A percentile compares a stretch with the other conserved stretches of the same genome.
phyloP scores from a whole-genome alignment of 2,329 filamentous ascomycete species.

The Botrytis cinerea region DNA sequence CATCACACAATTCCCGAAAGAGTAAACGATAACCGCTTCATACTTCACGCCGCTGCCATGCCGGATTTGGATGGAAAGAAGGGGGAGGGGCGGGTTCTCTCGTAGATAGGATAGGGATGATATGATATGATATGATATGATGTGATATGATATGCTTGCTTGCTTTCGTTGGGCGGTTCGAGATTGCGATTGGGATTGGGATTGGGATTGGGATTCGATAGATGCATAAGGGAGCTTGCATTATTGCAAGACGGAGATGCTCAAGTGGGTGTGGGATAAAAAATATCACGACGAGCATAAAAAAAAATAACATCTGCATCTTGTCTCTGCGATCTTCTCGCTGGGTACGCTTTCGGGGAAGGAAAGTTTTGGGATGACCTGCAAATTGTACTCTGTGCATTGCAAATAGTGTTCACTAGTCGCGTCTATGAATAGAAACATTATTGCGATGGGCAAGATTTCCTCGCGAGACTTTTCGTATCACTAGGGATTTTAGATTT shows the following conservation, averaged over 20 bases:
- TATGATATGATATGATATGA: no score
- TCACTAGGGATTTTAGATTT: not conserved
- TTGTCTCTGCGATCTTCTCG: not conserved
- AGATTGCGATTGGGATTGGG: not conserved
- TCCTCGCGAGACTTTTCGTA: not conserved
- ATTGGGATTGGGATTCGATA: not conserved
- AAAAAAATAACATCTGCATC: not conserved
- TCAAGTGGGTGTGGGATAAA: no score
- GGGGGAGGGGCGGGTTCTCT: not conserved
- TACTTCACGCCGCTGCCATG: not conserved
- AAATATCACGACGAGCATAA: not conserved
- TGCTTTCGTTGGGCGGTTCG: not conserved
- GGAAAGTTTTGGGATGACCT: no score
- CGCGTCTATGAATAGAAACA: conserved; percentile 9
- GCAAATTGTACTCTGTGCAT: no score
- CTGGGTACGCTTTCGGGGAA: not conserved
- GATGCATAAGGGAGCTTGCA: not conserved
- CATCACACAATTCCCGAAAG: not conserved
- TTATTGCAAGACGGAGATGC: not conserved
- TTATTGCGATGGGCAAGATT: not conserved
- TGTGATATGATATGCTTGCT: no score
- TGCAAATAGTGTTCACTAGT: not conserved
- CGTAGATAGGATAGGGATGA: no score
- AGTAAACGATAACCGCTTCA: conserved; percentile 10
- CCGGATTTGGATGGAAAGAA: not conserved